Base-by-base conservation (phyloP, 148 eudicot species). In the Nyssa sinensis region DNA sequence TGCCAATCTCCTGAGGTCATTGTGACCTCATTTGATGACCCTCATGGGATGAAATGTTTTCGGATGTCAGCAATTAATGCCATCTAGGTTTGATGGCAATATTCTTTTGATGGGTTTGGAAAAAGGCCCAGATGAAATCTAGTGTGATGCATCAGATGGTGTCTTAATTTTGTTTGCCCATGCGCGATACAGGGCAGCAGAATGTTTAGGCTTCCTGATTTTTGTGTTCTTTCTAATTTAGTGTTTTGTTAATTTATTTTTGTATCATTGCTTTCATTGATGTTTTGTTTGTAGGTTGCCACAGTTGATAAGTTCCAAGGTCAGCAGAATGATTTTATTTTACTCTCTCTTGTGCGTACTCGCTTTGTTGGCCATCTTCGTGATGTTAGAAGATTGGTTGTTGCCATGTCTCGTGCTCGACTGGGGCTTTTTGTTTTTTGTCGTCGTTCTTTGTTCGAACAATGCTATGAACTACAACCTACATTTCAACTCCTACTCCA, bases 241-340 rank as follows among this genome's bases (percentile, higher is more conserved):
- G 41, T 69, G n/a, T 19, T 41, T 33, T 63, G 11, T 41, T 9
- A n/a, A 25, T 39, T 8, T 25, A 27, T 64, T 6, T 19, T 63
- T 27, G 41, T 70, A 21, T 25, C 17, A 11, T 47, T 28, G 66
- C 69, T 69, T 29, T 37, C 23, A 57, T 55, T 64, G 55, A 65
- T 62, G 30, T 71, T 71, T 29, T 33, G 21, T 61, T 72, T 78
- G 55, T 81, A 94, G 98, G 96, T 94, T 51, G 31, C 98, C 62
- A 94, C 98, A 65, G 98, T 94, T 69, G 98, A 94, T 82, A 94
- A 94, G 85, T 94, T 94, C 86, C 98, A 94, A 83, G 98, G 98
- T 83, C 98, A 94, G 77, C 98, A 92, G 59, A 94, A 94, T 84
- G 96, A 94, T 79, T 88, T 87, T 61, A 91, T 94, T 78, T 77